Percentiles rank a stretch among this genome's conserved stretches.
Conservation (phyloP, 2,329 filamentous ascomycete species). For the Tolypocladium guangdongense region DNA sequence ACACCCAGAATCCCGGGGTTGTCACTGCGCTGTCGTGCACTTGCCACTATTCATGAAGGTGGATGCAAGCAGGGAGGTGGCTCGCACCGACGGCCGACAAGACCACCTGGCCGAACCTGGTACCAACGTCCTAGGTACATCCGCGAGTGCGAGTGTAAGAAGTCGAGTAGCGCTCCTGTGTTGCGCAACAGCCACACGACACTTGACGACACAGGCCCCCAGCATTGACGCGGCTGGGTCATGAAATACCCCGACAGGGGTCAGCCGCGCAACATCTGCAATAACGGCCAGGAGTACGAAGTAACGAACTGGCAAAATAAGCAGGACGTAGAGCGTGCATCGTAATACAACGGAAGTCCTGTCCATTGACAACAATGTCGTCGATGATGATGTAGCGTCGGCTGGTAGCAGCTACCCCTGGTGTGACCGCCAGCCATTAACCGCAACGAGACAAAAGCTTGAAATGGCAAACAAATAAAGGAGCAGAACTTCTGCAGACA, state of each 20-base stretch:
- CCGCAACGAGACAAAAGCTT: background rate
- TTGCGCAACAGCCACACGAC: too few relatives aligned
- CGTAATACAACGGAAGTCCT: background rate
- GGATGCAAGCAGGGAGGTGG: background rate
- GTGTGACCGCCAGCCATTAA: too few relatives aligned
- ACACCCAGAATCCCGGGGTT: too few relatives aligned
- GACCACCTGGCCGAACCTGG: too few relatives aligned
- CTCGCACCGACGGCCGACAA: too few relatives aligned
- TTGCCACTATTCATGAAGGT: too few relatives aligned
- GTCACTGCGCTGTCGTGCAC: too few relatives aligned
- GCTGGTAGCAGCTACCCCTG: background rate
- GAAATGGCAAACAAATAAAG: background rate
- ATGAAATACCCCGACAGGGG: background rate
- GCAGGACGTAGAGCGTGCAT: background rate
- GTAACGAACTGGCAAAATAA: background rate
- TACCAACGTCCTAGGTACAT: too few relatives aligned
- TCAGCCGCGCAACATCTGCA: background rate
- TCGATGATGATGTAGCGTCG: background rate
- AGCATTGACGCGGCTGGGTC: too few relatives aligned
- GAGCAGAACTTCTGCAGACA: background rate
- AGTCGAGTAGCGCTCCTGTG: too few relatives aligned
- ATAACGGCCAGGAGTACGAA: background rate
- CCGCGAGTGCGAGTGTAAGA: too few relatives aligned
- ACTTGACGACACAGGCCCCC: too few relatives aligned
- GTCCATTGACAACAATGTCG: background rate